Evolutionary conservation across 2,329 filamentous ascomycete species (phyloP).

Genomic region (Diaporthe sp.): DNA sequence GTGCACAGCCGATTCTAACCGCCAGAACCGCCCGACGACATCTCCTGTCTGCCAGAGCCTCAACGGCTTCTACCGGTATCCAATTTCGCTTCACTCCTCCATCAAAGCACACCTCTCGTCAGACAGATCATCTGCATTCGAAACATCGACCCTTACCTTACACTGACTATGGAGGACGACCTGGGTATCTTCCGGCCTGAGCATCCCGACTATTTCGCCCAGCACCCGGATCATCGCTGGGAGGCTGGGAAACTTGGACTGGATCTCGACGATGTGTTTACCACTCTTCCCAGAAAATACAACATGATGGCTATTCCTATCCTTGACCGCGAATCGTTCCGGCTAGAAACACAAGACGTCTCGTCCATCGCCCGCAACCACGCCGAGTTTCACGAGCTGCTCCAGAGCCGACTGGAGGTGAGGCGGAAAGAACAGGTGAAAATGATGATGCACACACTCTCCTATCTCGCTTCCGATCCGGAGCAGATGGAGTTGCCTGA

Average conservation of each 20-base stretch:
- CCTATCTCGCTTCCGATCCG: neutral
- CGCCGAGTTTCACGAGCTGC: neutral
- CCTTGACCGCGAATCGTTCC: constrained; percentile 4
- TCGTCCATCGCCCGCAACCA: neutral
- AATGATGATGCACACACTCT: neutral
- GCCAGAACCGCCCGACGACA: too few species aligned
- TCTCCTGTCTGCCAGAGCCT: too few species aligned
- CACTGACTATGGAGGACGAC: constrained; percentile 1
- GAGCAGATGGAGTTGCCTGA: neutral
- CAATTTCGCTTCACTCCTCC: too few species aligned
- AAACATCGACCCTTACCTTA: constrained; percentile 10
- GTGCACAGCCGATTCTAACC: too few species aligned
- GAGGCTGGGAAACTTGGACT: too few species aligned
- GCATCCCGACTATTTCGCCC: too few species aligned
- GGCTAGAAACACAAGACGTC: too few species aligned
- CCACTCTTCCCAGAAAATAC: neutral
- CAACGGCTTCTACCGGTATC: too few species aligned
- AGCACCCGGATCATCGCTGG: too few species aligned
- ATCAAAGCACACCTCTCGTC: too few species aligned
- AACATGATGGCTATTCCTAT: neutral
- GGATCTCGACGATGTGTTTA: constrained; percentile 11
- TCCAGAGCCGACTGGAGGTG: neutral
- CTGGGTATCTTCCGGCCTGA: constrained; percentile 4
- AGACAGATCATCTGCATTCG: constrained; percentile 2
- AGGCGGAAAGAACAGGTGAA: neutral